Percentiles rank a stretch among this genome's conserved stretches.
These are phyloP conservation scores for Bipolaris zeicola DNA, from an alignment of 2,329 filamentous ascomycete genomes.

Conservation along the genomic window DNA sequence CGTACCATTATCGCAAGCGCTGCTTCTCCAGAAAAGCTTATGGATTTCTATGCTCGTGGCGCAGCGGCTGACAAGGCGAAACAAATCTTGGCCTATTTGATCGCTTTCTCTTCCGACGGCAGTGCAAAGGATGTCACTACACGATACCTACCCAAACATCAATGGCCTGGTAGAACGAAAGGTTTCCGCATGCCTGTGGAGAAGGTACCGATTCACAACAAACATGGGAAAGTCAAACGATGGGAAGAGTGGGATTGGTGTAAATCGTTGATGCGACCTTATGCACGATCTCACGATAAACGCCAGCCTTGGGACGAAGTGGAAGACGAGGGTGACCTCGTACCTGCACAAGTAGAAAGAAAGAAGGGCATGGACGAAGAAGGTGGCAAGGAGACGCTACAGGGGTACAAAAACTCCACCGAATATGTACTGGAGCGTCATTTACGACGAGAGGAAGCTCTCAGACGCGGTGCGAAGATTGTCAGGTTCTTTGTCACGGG, in stretches of 20 bases:
- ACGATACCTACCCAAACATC: constrained; percentile 80
- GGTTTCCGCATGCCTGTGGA: constrained; percentile 78
- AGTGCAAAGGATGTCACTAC: constrained; percentile 95
- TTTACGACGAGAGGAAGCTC: constrained; percentile 87
- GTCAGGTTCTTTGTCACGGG: constrained; percentile 76
- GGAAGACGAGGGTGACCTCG: constrained; percentile 79
- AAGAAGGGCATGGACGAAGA: constrained; percentile 71
- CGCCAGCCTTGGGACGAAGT: constrained; percentile 75
- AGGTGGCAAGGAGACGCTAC: constrained; percentile 75
- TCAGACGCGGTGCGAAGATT: constrained; percentile 69
- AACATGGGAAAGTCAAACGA: constrained; percentile 74
- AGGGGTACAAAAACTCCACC: constrained; percentile 84
- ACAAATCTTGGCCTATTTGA: constrained; percentile 87
- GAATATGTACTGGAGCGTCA: constrained; percentile 87
- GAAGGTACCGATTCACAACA: constrained; percentile 80
- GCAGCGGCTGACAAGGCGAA: constrained; percentile 82
- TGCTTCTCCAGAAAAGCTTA: constrained; percentile 72
- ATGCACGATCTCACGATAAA: constrained; percentile 60
- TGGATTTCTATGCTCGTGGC: constrained; percentile 81
- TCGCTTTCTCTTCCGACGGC: constrained; percentile 81
- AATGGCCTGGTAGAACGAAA: constrained; percentile 88
- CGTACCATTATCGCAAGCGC: constrained; percentile 57
- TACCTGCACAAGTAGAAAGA: constrained; percentile 66
- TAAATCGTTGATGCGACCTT: constrained; percentile 75
- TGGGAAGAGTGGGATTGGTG: constrained; percentile 91